Conservation (phyloP, 805 yeast species). For the Ogataea ramenticola region DNA sequence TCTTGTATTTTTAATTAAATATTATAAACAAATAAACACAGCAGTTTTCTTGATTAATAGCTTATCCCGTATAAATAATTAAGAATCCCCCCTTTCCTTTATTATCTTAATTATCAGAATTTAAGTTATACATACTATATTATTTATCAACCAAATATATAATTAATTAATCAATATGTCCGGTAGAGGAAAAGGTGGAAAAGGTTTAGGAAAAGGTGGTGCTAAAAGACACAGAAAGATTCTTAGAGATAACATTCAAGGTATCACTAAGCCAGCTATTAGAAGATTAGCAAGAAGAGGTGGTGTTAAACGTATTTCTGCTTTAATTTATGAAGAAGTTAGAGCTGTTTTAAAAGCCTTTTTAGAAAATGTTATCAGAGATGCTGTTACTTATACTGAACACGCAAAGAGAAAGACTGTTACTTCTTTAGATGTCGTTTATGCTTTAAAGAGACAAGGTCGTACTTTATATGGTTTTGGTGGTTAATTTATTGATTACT, state of each 20-base stretch:
- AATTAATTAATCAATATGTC: slow-evolving; percentile 55
- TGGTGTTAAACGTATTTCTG: slow-evolving; percentile 99
- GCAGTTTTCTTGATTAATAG: too few relatives aligned
- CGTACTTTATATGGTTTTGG: slow-evolving; percentile 99
- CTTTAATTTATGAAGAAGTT: slow-evolving; percentile 97
- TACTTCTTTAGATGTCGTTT: slow-evolving; percentile 96
- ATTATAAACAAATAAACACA: too few relatives aligned
- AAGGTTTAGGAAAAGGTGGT: slow-evolving; percentile 99
- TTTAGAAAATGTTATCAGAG: slow-evolving; percentile 96
- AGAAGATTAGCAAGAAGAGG: slow-evolving; percentile 99
- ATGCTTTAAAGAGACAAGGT: slow-evolving; percentile 99
- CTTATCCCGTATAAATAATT: too few relatives aligned
- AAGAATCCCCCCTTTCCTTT: too few relatives aligned
- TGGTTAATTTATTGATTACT: slow-evolving; percentile 54
- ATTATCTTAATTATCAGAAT: not conserved
- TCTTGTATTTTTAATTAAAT: too few relatives aligned
- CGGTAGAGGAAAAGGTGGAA: slow-evolving; percentile 99
- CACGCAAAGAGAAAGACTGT: slow-evolving; percentile 99
- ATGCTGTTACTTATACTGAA: slow-evolving; percentile 98
- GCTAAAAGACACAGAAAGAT: slow-evolving; percentile 99
- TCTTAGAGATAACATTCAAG: slow-evolving; percentile 98
- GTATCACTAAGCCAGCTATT: slow-evolving; percentile 99
- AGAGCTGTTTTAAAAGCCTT: slow-evolving; percentile 94
- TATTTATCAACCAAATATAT: slow-evolving; percentile 5
- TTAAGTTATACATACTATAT: not conserved